phyloP scores from a whole-genome alignment of 257 asterid genomes.

The Avicennia marina region DNA sequence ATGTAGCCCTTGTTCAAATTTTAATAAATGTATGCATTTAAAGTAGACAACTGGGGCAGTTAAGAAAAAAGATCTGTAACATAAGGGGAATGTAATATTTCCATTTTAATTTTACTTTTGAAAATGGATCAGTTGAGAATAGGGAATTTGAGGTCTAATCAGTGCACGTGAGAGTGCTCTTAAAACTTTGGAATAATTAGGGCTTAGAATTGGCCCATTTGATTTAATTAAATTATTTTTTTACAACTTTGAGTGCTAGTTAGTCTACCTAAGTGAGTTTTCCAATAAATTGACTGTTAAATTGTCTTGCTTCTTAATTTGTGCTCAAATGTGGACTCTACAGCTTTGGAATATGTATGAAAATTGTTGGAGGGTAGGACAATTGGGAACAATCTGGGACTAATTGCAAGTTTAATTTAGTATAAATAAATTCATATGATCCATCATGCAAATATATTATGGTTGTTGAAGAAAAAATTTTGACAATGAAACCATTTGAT shows the following conservation, averaged over 20 bases:
- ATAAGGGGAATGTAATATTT: constrained; percentile 22
- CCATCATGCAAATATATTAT: too few relatives aligned
- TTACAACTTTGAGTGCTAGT: not conserved
- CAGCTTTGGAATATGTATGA: constrained; percentile 23
- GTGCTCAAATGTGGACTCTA: constrained; percentile 13
- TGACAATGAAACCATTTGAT: too few relatives aligned
- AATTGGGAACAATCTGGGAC: not conserved
- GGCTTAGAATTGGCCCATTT: too few relatives aligned
- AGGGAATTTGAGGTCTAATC: constrained; percentile 2
- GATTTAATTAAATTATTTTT: not conserved
- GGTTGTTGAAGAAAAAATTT: too few relatives aligned
- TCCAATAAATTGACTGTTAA: constrained; percentile 26
- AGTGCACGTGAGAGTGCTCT: not conserved
- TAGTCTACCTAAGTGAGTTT: constrained; percentile 20
- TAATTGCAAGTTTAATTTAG: too few relatives aligned
- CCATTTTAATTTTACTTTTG: constrained; percentile 4
- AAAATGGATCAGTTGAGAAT: constrained; percentile 29
- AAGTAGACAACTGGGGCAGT: constrained; percentile 56
- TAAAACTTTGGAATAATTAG: too few relatives aligned
- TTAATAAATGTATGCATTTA: constrained; percentile 29
- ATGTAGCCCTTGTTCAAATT: constrained; percentile 2
- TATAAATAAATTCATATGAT: too few relatives aligned
- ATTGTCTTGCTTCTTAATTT: too few relatives aligned
- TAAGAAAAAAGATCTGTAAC: constrained; percentile 47
- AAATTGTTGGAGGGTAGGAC: not conserved